Evolutionary conservation across 257 asterid genomes (phyloP).

Genomic region (Eustoma russellianum): DNA sequence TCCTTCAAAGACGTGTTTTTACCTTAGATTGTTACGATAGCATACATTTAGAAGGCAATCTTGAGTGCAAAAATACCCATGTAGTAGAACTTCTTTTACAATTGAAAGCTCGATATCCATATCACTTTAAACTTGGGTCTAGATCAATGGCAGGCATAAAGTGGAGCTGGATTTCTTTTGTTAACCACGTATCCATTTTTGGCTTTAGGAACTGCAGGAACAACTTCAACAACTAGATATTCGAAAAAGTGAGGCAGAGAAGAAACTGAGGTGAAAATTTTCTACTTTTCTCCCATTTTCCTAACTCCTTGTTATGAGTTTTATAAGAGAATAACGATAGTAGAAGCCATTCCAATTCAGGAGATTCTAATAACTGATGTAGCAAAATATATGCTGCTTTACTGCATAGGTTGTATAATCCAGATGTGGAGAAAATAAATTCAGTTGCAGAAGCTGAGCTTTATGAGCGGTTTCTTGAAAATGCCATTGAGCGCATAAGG

Average conservation of each 20-base stretch:
- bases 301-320: background rate
- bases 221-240: constrained; percentile 38
- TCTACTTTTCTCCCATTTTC: background rate
- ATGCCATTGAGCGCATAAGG: constrained; percentile 1
- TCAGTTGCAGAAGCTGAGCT: background rate
- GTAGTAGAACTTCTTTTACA: background rate
- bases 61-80: background rate
- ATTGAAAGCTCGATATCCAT: background rate
- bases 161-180: background rate
- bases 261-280: constrained; percentile 41
- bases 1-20: background rate
- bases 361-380: background rate
- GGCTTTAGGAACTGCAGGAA: constrained; percentile 42
- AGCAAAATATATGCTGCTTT: background rate
- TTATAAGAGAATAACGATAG: background rate
- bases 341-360: background rate
- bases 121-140: background rate
- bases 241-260: constrained; percentile 30
- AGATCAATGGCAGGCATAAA: too few relatives aligned
- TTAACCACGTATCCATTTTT: background rate
- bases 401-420: constrained; percentile 1
- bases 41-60: background rate
- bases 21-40: background rate
- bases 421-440: constrained; percentile 4
- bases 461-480: constrained; percentile 1